These are phyloP conservation scores for Clonostachys solani DNA, from an alignment of 2,329 filamentous ascomycete genomes.

Conservation along the genomic window DNA sequence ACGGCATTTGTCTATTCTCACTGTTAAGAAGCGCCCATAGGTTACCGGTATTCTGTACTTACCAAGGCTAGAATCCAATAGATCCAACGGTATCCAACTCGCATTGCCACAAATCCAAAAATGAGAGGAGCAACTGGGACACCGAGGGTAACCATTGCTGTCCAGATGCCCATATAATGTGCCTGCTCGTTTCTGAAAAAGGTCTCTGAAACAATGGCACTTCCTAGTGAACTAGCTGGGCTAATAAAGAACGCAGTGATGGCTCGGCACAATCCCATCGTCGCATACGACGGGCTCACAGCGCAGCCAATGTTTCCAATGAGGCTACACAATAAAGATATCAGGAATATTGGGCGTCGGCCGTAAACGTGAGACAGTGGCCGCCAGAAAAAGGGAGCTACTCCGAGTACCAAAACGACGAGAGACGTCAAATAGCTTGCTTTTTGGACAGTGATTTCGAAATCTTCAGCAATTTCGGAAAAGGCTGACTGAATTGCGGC, in stretches of 20 bases:
- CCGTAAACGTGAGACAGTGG: conserved; percentile 32
- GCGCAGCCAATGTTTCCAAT: conserved; percentile 49
- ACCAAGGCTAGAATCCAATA: neutral
- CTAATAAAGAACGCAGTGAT: conserved; percentile 50
- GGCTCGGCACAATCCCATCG: conserved; percentile 44
- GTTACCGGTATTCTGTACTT: neutral
- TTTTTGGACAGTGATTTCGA: conserved; percentile 39
- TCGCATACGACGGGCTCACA: conserved; percentile 37
- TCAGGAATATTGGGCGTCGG: conserved; percentile 45
- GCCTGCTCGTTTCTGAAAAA: conserved; percentile 9
- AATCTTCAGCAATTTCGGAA: conserved; percentile 43
- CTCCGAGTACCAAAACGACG: conserved; percentile 10
- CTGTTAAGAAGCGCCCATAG: neutral
- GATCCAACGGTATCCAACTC: no score
- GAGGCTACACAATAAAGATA: conserved; percentile 38
- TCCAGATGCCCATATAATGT: conserved; percentile 11
- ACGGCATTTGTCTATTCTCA: conserved; percentile 8
- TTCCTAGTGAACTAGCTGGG: conserved; percentile 30
- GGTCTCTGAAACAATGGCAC: conserved; percentile 2
- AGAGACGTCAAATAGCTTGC: conserved; percentile 41
- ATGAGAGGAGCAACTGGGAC: conserved; percentile 23
- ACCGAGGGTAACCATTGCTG: conserved; percentile 11
- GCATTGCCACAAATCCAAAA: conserved; percentile 17
- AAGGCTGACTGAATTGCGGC: conserved; percentile 50
- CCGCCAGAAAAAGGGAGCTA: conserved; percentile 45